These are phyloP conservation scores for Suillus tomentosus DNA, from an alignment of 768 basidiomycete genomes.

Conservation along the genomic window DNA sequence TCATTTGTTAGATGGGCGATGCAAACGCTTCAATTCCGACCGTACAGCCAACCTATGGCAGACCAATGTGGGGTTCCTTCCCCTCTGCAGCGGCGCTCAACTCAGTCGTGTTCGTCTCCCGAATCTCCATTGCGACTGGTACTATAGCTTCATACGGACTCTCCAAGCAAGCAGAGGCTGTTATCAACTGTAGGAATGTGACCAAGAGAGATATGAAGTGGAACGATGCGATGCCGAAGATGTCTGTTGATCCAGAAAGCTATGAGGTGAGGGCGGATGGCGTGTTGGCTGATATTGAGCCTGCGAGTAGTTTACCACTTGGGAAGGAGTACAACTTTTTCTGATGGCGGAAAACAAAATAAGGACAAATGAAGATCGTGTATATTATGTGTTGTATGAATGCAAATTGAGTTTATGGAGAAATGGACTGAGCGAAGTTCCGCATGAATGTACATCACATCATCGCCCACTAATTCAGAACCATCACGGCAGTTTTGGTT, in stretches of 20 bases:
- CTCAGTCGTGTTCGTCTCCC: slow-evolving; percentile 86
- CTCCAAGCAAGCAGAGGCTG: slow-evolving; percentile 71
- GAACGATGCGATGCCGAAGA: slow-evolving; percentile 80
- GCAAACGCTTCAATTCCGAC: slow-evolving; percentile 96
- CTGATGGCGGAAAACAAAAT: slow-evolving; percentile 37
- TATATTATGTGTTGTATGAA: slow-evolving; percentile 10
- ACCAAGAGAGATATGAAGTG: slow-evolving; percentile 92
- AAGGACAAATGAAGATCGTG: slow-evolving; percentile 3
- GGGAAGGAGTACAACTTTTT: slow-evolving; percentile 80
- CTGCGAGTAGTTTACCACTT: slow-evolving; percentile 71
- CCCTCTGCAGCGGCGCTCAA: slow-evolving; percentile 78
- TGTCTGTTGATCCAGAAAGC: slow-evolving; percentile 90
- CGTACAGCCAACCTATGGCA: slow-evolving; percentile 83
- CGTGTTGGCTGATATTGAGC: slow-evolving; percentile 69
- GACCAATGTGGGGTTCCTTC: slow-evolving; percentile 93
- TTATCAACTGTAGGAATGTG: slow-evolving; percentile 72
- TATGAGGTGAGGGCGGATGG: slow-evolving; percentile 87
- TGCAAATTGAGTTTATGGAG: neutral
- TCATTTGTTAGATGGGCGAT: slow-evolving; percentile 78
- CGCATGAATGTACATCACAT: slow-evolving; percentile 6
- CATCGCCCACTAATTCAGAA: slow-evolving; percentile 3
- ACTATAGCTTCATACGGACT: slow-evolving; percentile 67
- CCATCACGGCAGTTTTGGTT: neutral
- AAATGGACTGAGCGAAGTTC: neutral
- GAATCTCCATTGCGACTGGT: slow-evolving; percentile 61